Percentiles rank a stretch among this genome's conserved stretches.
Evolutionary conservation across 345 rosid genomes (phyloP).

Genomic region (Passiflora organensis): DNA sequence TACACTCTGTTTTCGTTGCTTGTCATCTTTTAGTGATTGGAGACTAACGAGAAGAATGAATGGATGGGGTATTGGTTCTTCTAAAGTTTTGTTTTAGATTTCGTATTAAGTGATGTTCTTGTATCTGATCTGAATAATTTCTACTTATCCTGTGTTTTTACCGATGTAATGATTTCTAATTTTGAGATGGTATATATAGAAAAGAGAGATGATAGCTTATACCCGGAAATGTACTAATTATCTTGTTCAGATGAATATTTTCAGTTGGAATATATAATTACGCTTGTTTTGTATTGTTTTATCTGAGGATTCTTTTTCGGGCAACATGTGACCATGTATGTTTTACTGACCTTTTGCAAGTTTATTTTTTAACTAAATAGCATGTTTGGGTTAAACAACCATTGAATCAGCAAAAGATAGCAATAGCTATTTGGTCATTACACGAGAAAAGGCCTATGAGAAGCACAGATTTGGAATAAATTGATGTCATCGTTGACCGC

Average conservation of each 20-base stretch:
- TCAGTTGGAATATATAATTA: no score
- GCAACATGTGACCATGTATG: no score
- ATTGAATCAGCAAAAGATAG: background rate
- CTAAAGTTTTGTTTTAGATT: background rate
- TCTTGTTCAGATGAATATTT: background rate
- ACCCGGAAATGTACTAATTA: slow-evolving; percentile 11
- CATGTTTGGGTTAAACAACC: slow-evolving; percentile 4
- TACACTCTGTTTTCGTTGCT: slow-evolving; percentile 88
- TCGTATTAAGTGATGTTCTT: background rate
- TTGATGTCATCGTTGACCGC: background rate
- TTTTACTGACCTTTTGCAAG: no score
- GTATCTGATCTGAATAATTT: background rate
- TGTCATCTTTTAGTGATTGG: slow-evolving; percentile 54
- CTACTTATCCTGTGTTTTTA: background rate
- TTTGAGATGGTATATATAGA: slow-evolving; percentile 4
- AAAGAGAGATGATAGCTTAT: background rate
- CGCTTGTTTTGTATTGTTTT: no score
- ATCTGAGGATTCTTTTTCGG: no score
- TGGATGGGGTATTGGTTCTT: no score
- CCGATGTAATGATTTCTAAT: slow-evolving; percentile 3
- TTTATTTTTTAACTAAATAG: no score
- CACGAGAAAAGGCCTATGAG: no score
- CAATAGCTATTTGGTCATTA: no score
- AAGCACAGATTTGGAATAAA: background rate
- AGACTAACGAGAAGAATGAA: background rate